These are phyloP conservation scores for Blastocystis hominis DNA, from an alignment of 352 stramenopile species.

Conservation along the genomic window DNA sequence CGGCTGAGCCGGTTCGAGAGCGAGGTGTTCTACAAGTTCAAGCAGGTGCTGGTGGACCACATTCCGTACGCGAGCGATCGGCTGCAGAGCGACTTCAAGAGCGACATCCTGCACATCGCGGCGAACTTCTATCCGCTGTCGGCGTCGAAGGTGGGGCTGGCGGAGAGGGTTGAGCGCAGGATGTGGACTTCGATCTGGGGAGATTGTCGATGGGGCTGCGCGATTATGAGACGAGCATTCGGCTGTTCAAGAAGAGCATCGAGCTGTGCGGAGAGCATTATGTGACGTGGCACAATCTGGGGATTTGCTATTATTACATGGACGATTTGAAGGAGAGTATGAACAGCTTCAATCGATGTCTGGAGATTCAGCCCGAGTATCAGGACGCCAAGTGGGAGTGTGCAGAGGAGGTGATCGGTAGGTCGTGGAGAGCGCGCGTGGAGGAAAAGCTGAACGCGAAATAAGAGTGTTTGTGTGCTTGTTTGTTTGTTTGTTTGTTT, in stretches of 20 bases:
- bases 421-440: constrained; percentile 36
- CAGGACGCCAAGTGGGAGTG: constrained; percentile 51
- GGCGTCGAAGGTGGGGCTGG: constrained; percentile 66
- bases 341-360: constrained; percentile 52
- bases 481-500: background rate
- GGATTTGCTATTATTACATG: constrained; percentile 59
- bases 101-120: constrained; percentile 71
- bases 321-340: constrained; percentile 51
- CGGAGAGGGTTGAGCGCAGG: background rate
- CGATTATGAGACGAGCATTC: constrained; percentile 40
- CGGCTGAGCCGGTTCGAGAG: constrained; percentile 53
- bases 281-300: constrained; percentile 58
- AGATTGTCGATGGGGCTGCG: constrained; percentile 52
- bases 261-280: constrained; percentile 55
- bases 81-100: constrained; percentile 65
- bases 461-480: background rate
- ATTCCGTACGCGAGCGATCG: constrained; percentile 45
- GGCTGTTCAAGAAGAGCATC: constrained; percentile 53
- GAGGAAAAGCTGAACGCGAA: constrained; percentile 23
- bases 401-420: background rate
- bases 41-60: constrained; percentile 55
- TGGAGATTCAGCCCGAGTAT: constrained; percentile 47
- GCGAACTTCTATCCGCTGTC: constrained; percentile 75
- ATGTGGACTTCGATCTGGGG: constrained; percentile 56
- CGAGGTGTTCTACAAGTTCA: constrained; percentile 59